Base-by-base conservation (phyloP, 108 stramenopile species). In the Parmales sp. region DNA sequence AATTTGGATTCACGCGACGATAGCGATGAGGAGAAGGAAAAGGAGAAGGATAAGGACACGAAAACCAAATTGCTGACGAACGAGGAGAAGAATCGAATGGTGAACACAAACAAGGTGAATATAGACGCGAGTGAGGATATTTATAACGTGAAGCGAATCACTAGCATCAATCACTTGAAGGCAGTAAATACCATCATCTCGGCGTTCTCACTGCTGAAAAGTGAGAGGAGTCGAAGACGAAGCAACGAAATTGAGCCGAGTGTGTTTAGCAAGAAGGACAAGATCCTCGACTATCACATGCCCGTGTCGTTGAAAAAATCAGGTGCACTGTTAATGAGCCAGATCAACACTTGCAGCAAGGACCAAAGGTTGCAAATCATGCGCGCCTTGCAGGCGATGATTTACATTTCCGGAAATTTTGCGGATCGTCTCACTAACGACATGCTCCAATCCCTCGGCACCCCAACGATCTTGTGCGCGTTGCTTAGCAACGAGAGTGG, bases 401-500 rank as follows among this genome's bases (percentile, higher is more conserved):
- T 11, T 11, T 60, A 60, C 54, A 34, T 60, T 28, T 34, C 54
- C 31, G 54, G 31, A 34, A 60, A 60, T 34, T 34, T 34, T 3
- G 36, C 16, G 31, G 54, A 60, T 34, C 13, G 54, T 11, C 54
- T 60, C n/a, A 60, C 54, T 31, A 19, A 13, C 4, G 36, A 60
- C 54, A 20, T 13, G 26, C 36, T 60, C 36, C 54, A 34, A 28
- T 28, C 29, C 36, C 36, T 60, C 20, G 54, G 54, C 54, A 13
- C 54, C 3, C n/a, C 36, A 28, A 60, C 54, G 36, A 60, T 60
- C 31, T 34, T 11, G 31, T 34, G 31, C 54, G 54, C 54, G 13
- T 34, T 60, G 26, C 31, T 60, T 28, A 34, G 31, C 26, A 60
- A 60, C 54, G 54, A 60, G 31, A 60, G 54, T 29, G 54, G 54